Evolutionary conservation across 2,329 filamentous ascomycete species (phyloP).

Genomic region (Zalaria sp.): DNA sequence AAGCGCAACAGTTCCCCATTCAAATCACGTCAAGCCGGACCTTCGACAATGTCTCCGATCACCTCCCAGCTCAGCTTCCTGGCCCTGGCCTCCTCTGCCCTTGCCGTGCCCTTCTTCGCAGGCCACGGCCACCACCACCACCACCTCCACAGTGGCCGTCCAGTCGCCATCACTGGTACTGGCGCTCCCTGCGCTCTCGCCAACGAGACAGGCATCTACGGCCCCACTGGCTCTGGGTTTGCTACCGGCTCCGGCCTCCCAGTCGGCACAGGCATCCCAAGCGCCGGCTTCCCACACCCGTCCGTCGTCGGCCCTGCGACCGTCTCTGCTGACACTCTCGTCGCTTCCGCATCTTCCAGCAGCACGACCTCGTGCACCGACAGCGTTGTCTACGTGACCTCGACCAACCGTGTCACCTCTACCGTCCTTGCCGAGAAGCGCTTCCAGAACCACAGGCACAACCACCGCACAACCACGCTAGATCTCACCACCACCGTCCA

Average conservation of each 20-base stretch:
- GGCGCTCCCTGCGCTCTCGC: constrained; percentile 12
- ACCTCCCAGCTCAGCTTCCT: constrained; percentile 26
- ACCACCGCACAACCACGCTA: constrained; percentile 3
- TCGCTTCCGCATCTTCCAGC: constrained; percentile 9
- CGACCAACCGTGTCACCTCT: constrained; percentile 25
- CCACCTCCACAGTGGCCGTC: constrained; percentile 19
- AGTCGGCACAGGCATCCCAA: background rate
- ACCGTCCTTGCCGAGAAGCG: constrained; percentile 19
- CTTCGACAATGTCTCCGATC: constrained; percentile 17
- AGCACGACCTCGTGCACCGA: constrained; percentile 1
- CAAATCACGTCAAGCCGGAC: constrained; percentile 5
- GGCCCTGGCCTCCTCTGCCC: constrained; percentile 25
- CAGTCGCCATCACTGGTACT: constrained; percentile 8
- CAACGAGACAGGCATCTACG: constrained; percentile 13
- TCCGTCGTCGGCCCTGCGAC: constrained; percentile 8
- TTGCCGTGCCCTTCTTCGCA: constrained; percentile 21
- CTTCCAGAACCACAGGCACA: constrained; percentile 1
- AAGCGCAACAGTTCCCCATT: constrained; percentile 9
- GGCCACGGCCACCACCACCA: constrained; percentile 10
- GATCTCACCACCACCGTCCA: constrained; percentile 7
- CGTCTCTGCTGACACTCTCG: constrained; percentile 10
- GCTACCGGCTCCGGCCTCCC: constrained; percentile 11
- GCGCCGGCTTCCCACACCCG: constrained; percentile 2
- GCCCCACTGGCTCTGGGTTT: constrained; percentile 6
- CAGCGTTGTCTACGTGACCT: constrained; percentile 22